Base-by-base conservation (phyloP, 306 rosid genomes). In the Cucurbita maxima region DNA sequence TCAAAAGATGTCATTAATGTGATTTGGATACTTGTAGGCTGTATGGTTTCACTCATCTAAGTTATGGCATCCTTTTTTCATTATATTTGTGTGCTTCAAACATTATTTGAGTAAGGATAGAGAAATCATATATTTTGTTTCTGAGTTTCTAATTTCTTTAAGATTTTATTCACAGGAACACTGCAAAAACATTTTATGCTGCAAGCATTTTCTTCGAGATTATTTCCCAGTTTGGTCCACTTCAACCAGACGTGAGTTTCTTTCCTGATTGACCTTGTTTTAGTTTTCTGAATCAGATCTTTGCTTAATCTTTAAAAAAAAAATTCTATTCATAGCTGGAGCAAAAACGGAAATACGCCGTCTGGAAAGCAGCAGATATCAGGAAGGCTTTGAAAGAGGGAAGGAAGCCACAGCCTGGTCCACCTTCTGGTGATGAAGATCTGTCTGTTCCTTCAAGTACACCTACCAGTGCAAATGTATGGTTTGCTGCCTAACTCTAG, bases 291-390 rank as follows among this genome's bases (percentile, higher is more conserved):
- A 50, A 12, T 7, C 34, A 18, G 38, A 56, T 30, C 79, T 38
- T 75, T 50, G 55, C 63, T 58, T 41, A 53, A 74, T 73, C 73
- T 76, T 71, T 74, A 30, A 50, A 0, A 67, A 0, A 0, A 60
- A 79, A 58, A 52, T 74, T 67, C 78, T 79, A 80, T 75, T 82
- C 76, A 76, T 87, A 95, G 99, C 87, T 95, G 76, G 99, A 95
- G 87, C 90, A 95, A 89, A 95, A 95, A 76, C 97, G 90, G 86
- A 95, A 95, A 82, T 95, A 95, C 73, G 96, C 99, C 70, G 93
- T 47, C 67, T 95, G 99, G 99, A 95, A 95, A 89, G 99, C 99
- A 72, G 99, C 96, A 54, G 99, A 95, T 83, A 95, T 95, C 82
- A 88, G 99, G 86, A 95, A 91, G 81, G 97, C 99, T 74, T 48